A percentile compares a stretch with the other conserved stretches of the same genome.
Evolutionary conservation across 176 grass and related monocot species (phyloP).

Genomic region (Olyra latifolia): DNA sequence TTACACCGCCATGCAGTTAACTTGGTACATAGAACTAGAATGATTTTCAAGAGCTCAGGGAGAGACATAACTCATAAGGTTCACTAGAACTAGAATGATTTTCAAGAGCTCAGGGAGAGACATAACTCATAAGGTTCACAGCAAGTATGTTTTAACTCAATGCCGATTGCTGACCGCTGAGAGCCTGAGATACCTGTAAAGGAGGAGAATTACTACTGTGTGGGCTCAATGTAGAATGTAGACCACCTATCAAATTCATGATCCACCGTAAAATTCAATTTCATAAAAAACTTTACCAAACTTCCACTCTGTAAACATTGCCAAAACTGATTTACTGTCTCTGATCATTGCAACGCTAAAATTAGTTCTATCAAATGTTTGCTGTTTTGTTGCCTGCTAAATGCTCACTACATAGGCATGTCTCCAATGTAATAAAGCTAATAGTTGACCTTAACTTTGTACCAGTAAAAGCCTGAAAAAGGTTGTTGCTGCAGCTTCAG

Average conservation of each 20-base stretch:
- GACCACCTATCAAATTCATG: not conserved
- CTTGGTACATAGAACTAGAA: not conserved
- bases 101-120: not conserved
- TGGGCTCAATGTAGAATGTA: not conserved
- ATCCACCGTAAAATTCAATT: conserved; percentile 4
- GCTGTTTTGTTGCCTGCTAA: not conserved
- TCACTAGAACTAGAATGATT: not conserved
- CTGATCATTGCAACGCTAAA: not conserved
- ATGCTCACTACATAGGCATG: not conserved
- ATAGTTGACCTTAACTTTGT: not conserved
- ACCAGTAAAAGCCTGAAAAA: not conserved
- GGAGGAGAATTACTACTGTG: not conserved
- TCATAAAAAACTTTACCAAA: not conserved
- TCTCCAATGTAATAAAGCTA: not conserved
- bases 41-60: not conserved
- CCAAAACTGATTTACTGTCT: not conserved
- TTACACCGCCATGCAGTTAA: not conserved
- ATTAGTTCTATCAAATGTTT: not conserved
- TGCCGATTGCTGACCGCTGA: not conserved
- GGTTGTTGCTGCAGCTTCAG: not conserved
- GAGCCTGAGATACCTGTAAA: not conserved
- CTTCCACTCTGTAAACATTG: not conserved
- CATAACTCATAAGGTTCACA: not conserved
- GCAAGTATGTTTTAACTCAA: not conserved
- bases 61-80: no score